Evolutionary conservation across 441 rosid species (phyloP).

Genomic region (Corymbia calophylla): DNA sequence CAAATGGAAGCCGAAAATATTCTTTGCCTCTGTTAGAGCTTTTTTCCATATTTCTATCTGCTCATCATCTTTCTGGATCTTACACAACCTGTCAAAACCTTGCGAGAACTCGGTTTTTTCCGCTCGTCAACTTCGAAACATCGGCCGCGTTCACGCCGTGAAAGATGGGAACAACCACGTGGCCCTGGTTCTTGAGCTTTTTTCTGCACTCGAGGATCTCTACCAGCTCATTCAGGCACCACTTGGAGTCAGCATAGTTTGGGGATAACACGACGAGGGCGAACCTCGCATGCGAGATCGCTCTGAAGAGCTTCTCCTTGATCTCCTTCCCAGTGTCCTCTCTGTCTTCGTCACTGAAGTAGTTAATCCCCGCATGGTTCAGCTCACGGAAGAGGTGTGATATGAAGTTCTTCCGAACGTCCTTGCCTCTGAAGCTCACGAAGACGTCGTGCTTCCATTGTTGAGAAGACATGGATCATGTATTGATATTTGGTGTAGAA

Average conservation of each 20-base stretch:
- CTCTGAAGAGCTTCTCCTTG: not conserved
- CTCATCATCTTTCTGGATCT: fast-evolving
- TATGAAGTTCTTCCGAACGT: not conserved
- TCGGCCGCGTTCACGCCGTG: not conserved
- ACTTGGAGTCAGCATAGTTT: slow-evolving; percentile 3
- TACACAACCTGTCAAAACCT: not conserved
- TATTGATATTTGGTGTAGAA: not conserved
- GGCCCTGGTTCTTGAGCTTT: not conserved
- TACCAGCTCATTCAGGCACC: slow-evolving; percentile 4
- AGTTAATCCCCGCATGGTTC: not conserved
- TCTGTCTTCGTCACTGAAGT: not conserved
- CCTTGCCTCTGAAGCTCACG: not conserved
- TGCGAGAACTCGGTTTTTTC: not conserved
- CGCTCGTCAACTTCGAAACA: not conserved
- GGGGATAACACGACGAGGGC: not conserved
- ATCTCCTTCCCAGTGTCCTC: not conserved
- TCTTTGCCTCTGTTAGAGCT: not conserved
- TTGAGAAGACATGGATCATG: not conserved
- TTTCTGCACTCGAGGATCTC: not conserved
- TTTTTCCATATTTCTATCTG: not conserved
- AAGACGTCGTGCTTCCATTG: not conserved
- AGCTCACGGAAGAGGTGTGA: not conserved
- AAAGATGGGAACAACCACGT: not conserved
- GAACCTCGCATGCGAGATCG: not conserved
- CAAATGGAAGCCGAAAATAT: not conserved